phyloP scores from a whole-genome alignment of 2,329 filamentous ascomycete species.

The Colletotrichum filicis region DNA sequence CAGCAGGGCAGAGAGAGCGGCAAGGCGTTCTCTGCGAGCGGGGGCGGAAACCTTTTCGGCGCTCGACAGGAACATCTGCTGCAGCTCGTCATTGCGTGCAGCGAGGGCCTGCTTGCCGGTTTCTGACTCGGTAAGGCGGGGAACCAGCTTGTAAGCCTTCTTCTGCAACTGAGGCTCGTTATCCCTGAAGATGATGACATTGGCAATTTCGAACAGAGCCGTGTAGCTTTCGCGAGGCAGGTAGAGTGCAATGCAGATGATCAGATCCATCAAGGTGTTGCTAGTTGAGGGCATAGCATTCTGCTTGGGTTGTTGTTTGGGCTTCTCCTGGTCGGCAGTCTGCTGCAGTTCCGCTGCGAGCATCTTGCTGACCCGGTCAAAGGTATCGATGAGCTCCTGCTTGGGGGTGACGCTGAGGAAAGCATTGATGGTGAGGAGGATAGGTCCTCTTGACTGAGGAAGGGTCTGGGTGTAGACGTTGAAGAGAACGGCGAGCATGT shows the following conservation, averaged over 20 bases:
- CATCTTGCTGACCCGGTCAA: constrained; percentile 86
- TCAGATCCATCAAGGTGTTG: constrained; percentile 95
- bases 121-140: constrained; percentile 85
- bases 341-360: constrained; percentile 76
- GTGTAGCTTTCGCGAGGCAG: constrained; percentile 87
- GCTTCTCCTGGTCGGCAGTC: constrained; percentile 66
- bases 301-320: constrained; percentile 66
- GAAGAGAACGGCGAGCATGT: constrained; percentile 95
- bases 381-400: constrained; percentile 86
- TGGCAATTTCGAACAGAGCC: constrained; percentile 86
- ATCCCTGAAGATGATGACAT: constrained; percentile 82
- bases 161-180: constrained; percentile 95
- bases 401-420: constrained; percentile 89
- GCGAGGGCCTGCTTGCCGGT: constrained; percentile 79
- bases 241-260: constrained; percentile 96
- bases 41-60: constrained; percentile 88
- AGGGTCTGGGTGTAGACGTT: constrained; percentile 98
- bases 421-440: constrained; percentile 93
- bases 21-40: constrained; percentile 85
- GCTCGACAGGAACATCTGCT: constrained; percentile 81
- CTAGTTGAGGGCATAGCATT: constrained; percentile 89
- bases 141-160: constrained; percentile 98
- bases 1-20: constrained; percentile 84
- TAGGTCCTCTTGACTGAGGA: constrained; percentile 89
- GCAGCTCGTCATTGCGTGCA: constrained; percentile 81